These are phyloP conservation scores for Nitzschia sp. DNA, from an alignment of 108 stramenopile species.

Conservation along the genomic window DNA sequence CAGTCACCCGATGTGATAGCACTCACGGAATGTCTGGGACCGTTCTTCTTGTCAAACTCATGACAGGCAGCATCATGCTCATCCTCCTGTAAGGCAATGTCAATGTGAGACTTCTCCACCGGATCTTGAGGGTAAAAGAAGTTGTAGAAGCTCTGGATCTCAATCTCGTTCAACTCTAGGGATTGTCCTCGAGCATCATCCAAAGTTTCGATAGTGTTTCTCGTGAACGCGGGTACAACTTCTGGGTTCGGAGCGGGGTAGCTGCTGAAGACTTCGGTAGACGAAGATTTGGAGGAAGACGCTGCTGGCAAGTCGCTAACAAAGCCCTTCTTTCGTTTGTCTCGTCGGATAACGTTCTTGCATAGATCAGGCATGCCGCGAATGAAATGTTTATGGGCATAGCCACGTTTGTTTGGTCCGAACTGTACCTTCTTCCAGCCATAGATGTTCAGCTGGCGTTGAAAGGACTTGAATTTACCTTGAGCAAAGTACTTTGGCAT, in stretches of 20 bases:
- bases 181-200: background rate
- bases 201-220: background rate
- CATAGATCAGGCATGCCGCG: conserved; percentile 18
- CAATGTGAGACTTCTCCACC: background rate
- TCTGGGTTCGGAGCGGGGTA: too few relatives aligned
- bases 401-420: conserved; percentile 39
- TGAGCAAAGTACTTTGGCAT: conserved; percentile 60
- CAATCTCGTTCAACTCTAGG: background rate
- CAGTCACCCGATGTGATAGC: too few relatives aligned
- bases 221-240: too few relatives aligned
- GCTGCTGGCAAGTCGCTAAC: too few relatives aligned
- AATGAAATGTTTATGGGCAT: conserved; percentile 35
- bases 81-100: background rate
- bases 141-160: background rate
- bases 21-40: too few relatives aligned
- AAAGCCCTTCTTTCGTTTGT: background rate
- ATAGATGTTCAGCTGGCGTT: conserved; percentile 54
- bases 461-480: conserved; percentile 60
- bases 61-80: too few relatives aligned
- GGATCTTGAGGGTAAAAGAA: background rate
- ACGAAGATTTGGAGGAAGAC: too few relatives aligned
- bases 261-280: too few relatives aligned
- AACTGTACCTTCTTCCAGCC: conserved; percentile 12
- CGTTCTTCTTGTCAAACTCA: too few relatives aligned
- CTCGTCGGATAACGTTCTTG: conserved; percentile 5